Conservation (phyloP, 75 land plant species). For the Picea sitchensis region DNA sequence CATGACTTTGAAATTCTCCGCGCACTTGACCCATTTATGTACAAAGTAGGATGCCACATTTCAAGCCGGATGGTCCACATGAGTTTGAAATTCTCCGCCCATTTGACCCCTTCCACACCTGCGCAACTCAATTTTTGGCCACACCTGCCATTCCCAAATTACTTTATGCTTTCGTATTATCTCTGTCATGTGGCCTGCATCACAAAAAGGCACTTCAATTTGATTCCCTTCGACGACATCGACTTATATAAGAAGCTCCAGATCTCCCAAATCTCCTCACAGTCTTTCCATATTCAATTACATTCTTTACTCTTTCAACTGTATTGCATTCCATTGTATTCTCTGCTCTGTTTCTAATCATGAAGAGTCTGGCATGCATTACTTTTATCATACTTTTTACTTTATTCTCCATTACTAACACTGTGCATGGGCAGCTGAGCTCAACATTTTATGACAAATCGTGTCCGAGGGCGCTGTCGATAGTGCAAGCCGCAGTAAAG, state of each 20-base stretch:
- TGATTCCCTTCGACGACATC: too few relatives aligned
- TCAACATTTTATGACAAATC: slow-evolving; percentile 16
- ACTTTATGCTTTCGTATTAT: too few relatives aligned
- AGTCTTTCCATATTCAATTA: slow-evolving; percentile 40
- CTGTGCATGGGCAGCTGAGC: slow-evolving; percentile 15
- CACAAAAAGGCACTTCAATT: too few relatives aligned
- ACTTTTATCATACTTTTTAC: not conserved
- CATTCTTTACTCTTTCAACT: slow-evolving; percentile 26
- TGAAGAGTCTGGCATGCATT: slow-evolving; percentile 30
- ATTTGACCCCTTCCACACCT: too few relatives aligned
- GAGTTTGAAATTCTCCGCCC: too few relatives aligned
- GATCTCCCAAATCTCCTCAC: not conserved
- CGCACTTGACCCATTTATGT: too few relatives aligned
- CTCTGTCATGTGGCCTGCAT: too few relatives aligned
- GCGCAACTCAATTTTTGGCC: too few relatives aligned
- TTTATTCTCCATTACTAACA: slow-evolving; percentile 27
- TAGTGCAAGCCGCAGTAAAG: slow-evolving; percentile 21
- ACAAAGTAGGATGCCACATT: too few relatives aligned
- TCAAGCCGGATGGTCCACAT: too few relatives aligned
- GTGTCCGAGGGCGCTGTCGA: slow-evolving; percentile 20
- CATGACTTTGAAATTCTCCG: too few relatives aligned
- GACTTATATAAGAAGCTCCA: not conserved
- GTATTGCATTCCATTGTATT: slow-evolving; percentile 33
- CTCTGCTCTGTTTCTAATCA: slow-evolving; percentile 43
- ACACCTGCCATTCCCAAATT: too few relatives aligned